Percentiles rank a stretch among this genome's conserved stretches.
Conservation (phyloP, 1,284 basidiomycete genomes). For the Rhodofomes roseus region DNA sequence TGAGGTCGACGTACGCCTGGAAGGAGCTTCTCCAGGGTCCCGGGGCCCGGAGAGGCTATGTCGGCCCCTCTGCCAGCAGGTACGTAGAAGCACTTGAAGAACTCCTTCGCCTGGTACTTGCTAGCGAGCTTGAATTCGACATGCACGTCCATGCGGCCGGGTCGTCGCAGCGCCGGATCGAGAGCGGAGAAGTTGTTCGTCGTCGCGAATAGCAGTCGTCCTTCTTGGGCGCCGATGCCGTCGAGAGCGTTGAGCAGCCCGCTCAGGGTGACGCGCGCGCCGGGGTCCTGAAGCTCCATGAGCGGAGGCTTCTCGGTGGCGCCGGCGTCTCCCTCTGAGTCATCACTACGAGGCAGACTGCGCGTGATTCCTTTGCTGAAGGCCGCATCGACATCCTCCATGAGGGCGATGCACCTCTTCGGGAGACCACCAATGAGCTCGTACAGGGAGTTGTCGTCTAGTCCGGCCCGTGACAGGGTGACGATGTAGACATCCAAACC, state of each 20-base stretch:
- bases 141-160: slow-evolving; percentile 76
- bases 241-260: slow-evolving; percentile 77
- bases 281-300: slow-evolving; percentile 9
- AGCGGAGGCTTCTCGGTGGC: neutral
- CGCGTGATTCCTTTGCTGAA: slow-evolving; percentile 41
- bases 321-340: too few species aligned
- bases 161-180: slow-evolving; percentile 71
- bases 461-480: slow-evolving; percentile 59
- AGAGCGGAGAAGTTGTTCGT: slow-evolving; percentile 68
- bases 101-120: slow-evolving; percentile 56
- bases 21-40: neutral
- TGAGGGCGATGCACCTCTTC: slow-evolving; percentile 66
- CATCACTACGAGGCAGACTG: slow-evolving; percentile 16
- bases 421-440: slow-evolving; percentile 65
- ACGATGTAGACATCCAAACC: slow-evolving; percentile 72
- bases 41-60: too few species aligned
- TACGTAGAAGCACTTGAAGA: slow-evolving; percentile 66
- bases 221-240: slow-evolving; percentile 73
- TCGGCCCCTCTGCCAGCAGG: slow-evolving; percentile 28
- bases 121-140: slow-evolving; percentile 70
- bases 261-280: slow-evolving; percentile 54
- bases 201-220: slow-evolving; percentile 72
- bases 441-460: slow-evolving; percentile 64
- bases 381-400: slow-evolving; percentile 80
- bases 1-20: neutral